Percentiles rank a stretch among this genome's conserved stretches.
These are phyloP conservation scores for Plasmodium relictum DNA, from an alignment of 169 alveolate genomes.

Conservation along the genomic window DNA sequence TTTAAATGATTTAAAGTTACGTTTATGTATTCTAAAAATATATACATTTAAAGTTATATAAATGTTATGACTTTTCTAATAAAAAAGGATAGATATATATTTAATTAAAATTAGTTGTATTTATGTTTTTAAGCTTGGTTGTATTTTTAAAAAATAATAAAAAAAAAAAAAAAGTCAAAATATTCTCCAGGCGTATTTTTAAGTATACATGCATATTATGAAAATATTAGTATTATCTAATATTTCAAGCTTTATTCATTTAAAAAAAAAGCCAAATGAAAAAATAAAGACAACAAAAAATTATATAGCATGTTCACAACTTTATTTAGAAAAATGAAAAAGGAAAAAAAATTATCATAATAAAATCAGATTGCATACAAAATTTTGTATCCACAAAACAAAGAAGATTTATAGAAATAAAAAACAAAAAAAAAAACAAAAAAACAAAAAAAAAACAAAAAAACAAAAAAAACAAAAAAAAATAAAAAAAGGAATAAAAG, in stretches of 20 bases:
- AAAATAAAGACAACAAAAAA: not conserved
- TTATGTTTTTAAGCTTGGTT: not conserved
- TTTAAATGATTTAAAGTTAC: too few relatives aligned
- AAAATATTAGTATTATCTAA: slow-evolving; percentile 51
- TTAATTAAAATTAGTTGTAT: too few relatives aligned
- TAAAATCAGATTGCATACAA: not conserved
- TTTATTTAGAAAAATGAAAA: not conserved
- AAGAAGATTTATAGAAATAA: not conserved
- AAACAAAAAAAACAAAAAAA: too few relatives aligned
- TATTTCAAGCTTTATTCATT: slow-evolving; percentile 22
- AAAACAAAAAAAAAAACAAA: not conserved
- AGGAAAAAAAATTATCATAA: not conserved
- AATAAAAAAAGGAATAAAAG: too few relatives aligned
- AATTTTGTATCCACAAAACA: not conserved
- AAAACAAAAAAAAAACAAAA: not conserved
- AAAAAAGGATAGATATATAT: too few relatives aligned
- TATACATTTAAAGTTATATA: too few relatives aligned
- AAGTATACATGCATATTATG: not conserved
- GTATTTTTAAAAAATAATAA: not conserved
- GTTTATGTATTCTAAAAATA: too few relatives aligned
- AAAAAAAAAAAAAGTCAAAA: too few relatives aligned
- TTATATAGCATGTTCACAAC: not conserved
- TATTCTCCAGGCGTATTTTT: not conserved
- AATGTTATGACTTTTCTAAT: too few relatives aligned
- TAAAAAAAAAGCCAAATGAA: slow-evolving; percentile 19